Percentiles rank a stretch among this genome's conserved stretches.
phyloP scores from a whole-genome alignment of 768 basidiomycete genomes.

The Pilatotrama ljubarskyi region DNA sequence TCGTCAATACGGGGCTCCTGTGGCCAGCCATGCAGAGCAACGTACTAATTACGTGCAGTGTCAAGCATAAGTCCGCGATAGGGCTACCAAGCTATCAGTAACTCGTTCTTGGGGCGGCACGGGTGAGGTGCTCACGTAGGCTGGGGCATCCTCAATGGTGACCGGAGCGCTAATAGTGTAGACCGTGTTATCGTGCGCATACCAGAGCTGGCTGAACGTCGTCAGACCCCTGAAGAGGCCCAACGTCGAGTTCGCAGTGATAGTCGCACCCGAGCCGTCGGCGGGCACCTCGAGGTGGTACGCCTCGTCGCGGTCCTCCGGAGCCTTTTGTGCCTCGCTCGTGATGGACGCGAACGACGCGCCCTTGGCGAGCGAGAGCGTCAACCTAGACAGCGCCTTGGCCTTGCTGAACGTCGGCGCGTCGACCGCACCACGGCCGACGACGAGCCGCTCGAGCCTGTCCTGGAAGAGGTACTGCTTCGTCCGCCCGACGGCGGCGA shows the following conservation, averaged over 20 bases:
- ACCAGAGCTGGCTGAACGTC: constrained; percentile 73
- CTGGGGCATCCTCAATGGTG: constrained; percentile 61
- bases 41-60: constrained; percentile 75
- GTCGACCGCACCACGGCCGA: constrained; percentile 58
- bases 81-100: constrained; percentile 41
- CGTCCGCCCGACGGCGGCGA: constrained; percentile 55
- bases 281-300: constrained; percentile 58
- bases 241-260: constrained; percentile 63
- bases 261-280: constrained; percentile 52
- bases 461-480: constrained; percentile 47
- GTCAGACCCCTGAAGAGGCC: constrained; percentile 72
- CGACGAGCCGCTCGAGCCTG: constrained; percentile 57
- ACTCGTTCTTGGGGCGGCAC: no score
- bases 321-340: constrained; percentile 49
- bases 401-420: constrained; percentile 40
- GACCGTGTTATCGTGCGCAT: constrained; percentile 44
- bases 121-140: constrained; percentile 50
- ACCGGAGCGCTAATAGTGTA: constrained; percentile 61
- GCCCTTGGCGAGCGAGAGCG: constrained; percentile 41
- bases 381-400: constrained; percentile 42
- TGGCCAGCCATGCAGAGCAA: background rate
- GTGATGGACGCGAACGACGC: constrained; percentile 44
- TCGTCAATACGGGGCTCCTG: background rate
- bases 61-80: constrained; percentile 82
- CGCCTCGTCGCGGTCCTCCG: constrained; percentile 55